phyloP scores from a whole-genome alignment of 2,329 filamentous ascomycete species.

The Pyrenochaeta sp. region DNA sequence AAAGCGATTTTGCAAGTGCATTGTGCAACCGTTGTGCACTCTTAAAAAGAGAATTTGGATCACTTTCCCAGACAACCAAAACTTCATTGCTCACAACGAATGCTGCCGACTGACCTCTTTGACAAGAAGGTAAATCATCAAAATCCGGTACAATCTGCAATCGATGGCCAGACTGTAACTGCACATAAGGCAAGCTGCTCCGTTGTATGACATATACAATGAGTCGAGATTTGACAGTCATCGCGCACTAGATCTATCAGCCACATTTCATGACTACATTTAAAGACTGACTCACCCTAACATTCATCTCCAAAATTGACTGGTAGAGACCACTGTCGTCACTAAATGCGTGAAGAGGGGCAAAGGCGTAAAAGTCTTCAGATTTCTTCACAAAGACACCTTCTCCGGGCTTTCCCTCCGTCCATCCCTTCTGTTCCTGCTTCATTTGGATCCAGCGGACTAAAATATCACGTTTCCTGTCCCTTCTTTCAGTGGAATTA shows the following conservation, averaged over 20 bases:
- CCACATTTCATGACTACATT: conserved; percentile 4
- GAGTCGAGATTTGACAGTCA: conserved; percentile 71
- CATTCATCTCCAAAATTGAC: conserved; percentile 59
- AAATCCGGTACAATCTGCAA: conserved; percentile 69
- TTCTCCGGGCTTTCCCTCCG: conserved; percentile 56
- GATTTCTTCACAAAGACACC: conserved; percentile 64
- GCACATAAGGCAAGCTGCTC: conserved; percentile 62
- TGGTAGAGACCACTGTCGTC: conserved; percentile 59
- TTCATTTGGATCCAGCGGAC: conserved; percentile 70
- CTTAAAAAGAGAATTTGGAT: conserved; percentile 72
- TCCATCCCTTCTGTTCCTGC: conserved; percentile 65
- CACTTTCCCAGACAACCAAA: conserved; percentile 83
- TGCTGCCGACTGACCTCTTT: conserved; percentile 82
- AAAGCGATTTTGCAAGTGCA: conserved; percentile 76
- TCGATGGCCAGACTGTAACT: conserved; percentile 64
- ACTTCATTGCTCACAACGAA: conserved; percentile 76
- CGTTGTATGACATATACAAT: conserved; percentile 64
- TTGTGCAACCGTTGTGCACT: conserved; percentile 76
- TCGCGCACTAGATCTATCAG: conserved; percentile 61
- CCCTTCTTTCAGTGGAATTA: conserved; percentile 54
- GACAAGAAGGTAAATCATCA: conserved; percentile 63
- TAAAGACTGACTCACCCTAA: conserved; percentile 54
- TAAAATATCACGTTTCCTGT: conserved; percentile 68
- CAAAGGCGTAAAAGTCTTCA: conserved; percentile 60
- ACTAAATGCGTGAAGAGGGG: conserved; percentile 56